These are phyloP conservation scores for Hyphopichia khmerensis DNA, from an alignment of 1,139 yeast genomes.

Conservation along the genomic window DNA sequence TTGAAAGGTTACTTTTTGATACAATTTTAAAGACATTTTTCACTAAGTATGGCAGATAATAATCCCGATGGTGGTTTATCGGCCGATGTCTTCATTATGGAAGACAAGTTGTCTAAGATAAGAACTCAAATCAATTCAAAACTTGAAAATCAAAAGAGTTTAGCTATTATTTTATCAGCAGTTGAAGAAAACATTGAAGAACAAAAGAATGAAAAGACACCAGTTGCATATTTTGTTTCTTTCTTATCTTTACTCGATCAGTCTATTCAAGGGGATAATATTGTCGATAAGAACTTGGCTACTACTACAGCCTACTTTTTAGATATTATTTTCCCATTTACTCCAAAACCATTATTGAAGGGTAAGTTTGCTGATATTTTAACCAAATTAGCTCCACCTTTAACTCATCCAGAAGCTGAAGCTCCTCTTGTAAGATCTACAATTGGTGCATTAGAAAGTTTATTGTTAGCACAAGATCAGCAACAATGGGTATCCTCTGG, in stretches of 20 bases:
- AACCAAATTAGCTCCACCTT: constrained; percentile 76
- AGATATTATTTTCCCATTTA: constrained; percentile 74
- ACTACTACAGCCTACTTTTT: constrained; percentile 78
- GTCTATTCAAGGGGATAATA: constrained; percentile 54
- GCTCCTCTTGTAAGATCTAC: constrained; percentile 87
- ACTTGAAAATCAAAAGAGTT: constrained; percentile 78
- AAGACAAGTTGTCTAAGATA: constrained; percentile 66
- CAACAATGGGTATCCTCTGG: constrained; percentile 62
- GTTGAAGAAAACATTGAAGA: constrained; percentile 86
- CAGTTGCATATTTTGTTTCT: constrained; percentile 81
- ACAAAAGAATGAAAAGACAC: constrained; percentile 58
- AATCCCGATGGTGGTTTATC: constrained; percentile 47
- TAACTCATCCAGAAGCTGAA: constrained; percentile 66
- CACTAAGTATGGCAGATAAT: constrained; percentile 19
- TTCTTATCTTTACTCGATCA: constrained; percentile 81
- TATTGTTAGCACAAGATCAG: constrained; percentile 77
- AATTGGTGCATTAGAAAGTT: constrained; percentile 78
- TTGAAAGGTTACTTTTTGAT: not conserved
- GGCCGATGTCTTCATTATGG: constrained; percentile 50
- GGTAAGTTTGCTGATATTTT: constrained; percentile 76
- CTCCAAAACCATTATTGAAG: constrained; percentile 66
- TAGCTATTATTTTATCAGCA: constrained; percentile 72
- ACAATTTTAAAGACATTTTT: not conserved
- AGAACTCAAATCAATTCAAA: constrained; percentile 72
- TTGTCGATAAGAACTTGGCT: constrained; percentile 62